Evolutionary conservation across 768 basidiomycete genomes (phyloP), one percentile per base, ranked within the genome.

Genomic region (Tubosaeta brunneosetosa): DNA sequence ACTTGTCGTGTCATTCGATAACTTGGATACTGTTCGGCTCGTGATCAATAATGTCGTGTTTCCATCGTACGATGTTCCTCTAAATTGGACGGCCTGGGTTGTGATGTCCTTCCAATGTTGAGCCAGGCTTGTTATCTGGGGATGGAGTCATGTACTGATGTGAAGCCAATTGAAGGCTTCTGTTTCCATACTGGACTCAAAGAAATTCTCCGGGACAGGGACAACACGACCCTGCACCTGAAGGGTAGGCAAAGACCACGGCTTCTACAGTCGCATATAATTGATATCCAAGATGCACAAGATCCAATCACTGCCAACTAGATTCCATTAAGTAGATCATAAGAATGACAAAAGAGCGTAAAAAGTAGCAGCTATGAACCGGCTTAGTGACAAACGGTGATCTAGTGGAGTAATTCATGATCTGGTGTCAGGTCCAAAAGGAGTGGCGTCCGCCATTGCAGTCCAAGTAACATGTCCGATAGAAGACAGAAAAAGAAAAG

Each of bases 251-350:
- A 22, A 22, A 22, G 22, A 22, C 22, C 22, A 22, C 22, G 3
- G 22, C 22, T 22, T 22, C 22, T 3, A 22, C 22, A 22, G 22
- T 22, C 22, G 3, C 19, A 54, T 47, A 44, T 17, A 44, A 31
- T 53, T 31, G 36, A 57, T 55, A 55, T 47, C 37, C 44, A 43
- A 32, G 34, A 47, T 32, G 49, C 49, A 14, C 50, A 51, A 42
- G 55, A 49, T 49, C 48, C 52, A 53, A 59, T 55, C 60, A 55
- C 27, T 53, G 56, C 58, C 56, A 53, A 46, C 62, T 60, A 67
- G 63, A 60, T 65, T 33, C 29, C 10, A 66, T 67, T 62, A 67
- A 55, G 58, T 56, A 62, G 55, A 62, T 58, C 16, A 56, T 66
- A 65, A 67, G 44, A 44, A 51, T 27, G 45, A 44, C 13, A 33